phyloP scores from a whole-genome alignment of 441 rosid genomes.

The Euphorbia schlechtendalii region DNA sequence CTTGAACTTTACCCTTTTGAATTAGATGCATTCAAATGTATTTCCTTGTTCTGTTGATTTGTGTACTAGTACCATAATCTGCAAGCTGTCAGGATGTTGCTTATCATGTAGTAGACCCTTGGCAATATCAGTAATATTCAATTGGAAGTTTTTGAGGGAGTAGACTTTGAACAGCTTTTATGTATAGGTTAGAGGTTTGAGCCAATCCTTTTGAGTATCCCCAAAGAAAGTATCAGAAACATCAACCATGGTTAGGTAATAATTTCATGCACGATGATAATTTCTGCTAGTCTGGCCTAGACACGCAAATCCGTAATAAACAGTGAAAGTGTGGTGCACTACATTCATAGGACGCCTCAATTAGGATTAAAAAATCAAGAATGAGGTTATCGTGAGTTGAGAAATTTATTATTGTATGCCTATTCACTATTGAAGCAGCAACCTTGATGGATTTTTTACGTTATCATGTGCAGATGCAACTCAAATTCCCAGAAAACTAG shows the following conservation, averaged over 20 bases:
- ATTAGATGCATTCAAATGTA: background rate
- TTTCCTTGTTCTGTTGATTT: background rate
- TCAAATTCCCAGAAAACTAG: background rate
- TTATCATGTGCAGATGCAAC: background rate
- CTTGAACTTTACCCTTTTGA: background rate
- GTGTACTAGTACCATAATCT: no score
- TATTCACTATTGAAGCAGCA: background rate
- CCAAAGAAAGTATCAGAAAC: background rate
- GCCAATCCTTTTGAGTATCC: background rate
- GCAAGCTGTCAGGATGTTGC: no score
- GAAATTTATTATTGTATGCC: background rate
- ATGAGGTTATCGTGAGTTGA: no score
- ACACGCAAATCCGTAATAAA: background rate
- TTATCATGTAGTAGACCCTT: no score
- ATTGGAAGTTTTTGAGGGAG: no score
- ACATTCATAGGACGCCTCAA: background rate
- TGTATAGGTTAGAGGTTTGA: background rate
- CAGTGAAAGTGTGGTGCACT: background rate
- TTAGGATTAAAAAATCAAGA: background rate
- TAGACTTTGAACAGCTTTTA: background rate
- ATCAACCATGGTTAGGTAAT: no score
- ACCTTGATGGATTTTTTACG: background rate
- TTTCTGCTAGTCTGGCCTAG: constrained; percentile 1
- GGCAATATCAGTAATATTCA: no score
- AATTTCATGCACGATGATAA: background rate